Conservation (phyloP, 768 basidiomycete species). For the Tricholoma matsutake region DNA sequence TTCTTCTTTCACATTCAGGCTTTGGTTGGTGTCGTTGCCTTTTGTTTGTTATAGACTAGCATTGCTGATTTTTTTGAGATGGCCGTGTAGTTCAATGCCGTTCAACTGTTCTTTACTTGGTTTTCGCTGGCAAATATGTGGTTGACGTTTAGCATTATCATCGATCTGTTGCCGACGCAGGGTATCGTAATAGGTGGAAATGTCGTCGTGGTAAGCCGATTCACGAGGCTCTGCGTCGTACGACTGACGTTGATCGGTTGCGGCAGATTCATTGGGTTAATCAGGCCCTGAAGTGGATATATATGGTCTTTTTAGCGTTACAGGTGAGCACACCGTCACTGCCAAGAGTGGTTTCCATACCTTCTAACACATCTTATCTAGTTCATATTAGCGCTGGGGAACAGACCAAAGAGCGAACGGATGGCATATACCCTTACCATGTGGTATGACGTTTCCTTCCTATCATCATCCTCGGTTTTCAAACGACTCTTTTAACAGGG, state of each 20-base stretch:
- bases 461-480: not conserved
- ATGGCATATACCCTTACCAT: conserved; percentile 70
- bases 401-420: conserved; percentile 87
- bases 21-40: conserved; percentile 51
- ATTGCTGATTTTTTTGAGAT: not conserved
- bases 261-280: conserved; percentile 87
- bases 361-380: conserved; percentile 27
- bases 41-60: not conserved
- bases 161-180: conserved; percentile 72
- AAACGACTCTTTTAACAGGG: conserved; percentile 39
- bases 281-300: conserved; percentile 81
- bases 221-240: not conserved
- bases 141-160: conserved; percentile 95
- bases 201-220: conserved; percentile 53
- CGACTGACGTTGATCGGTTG: not conserved
- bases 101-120: conserved; percentile 87
- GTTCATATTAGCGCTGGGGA: conserved; percentile 61
- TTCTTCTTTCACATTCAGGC: conserved; percentile 96
- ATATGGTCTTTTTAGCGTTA: conserved; percentile 78
- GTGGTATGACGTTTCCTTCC: conserved; percentile 44
- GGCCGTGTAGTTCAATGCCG: conserved; percentile 67
- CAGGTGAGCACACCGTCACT: conserved; percentile 1
- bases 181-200: conserved; percentile 70
- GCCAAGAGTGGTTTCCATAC: no score
- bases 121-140: conserved; percentile 91